A percentile compares a stretch with the other conserved stretches of the same genome.
Conservation (phyloP, 352 stramenopile species). For the Phytophthora pini region DNA sequence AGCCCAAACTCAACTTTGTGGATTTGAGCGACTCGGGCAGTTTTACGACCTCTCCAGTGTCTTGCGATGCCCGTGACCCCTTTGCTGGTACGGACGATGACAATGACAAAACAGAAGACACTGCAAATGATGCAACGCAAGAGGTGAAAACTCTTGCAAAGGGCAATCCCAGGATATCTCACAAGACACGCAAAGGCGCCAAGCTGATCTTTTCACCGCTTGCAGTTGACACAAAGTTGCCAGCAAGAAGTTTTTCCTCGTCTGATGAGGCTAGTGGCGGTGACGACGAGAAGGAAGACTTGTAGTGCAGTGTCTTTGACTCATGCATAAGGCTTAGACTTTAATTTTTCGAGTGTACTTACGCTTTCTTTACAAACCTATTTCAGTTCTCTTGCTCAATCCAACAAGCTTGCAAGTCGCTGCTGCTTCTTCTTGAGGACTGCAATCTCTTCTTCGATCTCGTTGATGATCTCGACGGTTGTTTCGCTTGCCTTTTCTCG, state of each 20-base stretch:
- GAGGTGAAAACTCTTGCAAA: slow-evolving; percentile 16
- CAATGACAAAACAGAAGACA: slow-evolving; percentile 20
- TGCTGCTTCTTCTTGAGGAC: slow-evolving; percentile 51
- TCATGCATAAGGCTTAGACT: not conserved
- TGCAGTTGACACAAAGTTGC: slow-evolving; percentile 31
- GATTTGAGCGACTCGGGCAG: slow-evolving; percentile 36
- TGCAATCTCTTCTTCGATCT: slow-evolving; percentile 42
- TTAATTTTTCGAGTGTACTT: not conserved
- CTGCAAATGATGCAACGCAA: slow-evolving; percentile 2
- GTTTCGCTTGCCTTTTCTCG: slow-evolving; percentile 36
- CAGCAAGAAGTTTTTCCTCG: slow-evolving; percentile 23
- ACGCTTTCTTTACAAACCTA: not conserved
- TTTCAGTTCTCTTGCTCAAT: slow-evolving; percentile 5
- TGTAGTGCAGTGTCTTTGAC: not conserved
- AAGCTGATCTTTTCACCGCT: slow-evolving; percentile 56
- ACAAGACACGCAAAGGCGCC: slow-evolving; percentile 37
- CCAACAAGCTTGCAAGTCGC: slow-evolving; percentile 31
- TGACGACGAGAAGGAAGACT: slow-evolving; percentile 14
- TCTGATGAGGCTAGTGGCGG: slow-evolving; percentile 15
- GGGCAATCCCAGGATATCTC: slow-evolving; percentile 29
- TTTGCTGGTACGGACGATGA: slow-evolving; percentile 22
- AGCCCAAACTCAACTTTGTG: slow-evolving; percentile 33
- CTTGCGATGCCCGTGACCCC: slow-evolving; percentile 17
- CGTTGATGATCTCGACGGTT: slow-evolving; percentile 26
- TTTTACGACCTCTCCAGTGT: slow-evolving; percentile 38